Evolutionary conservation across 495 filamentous ascomycete species (phyloP), one percentile per base, ranked within the genome.

Genomic region (Aspergillus egyptiacus): DNA sequence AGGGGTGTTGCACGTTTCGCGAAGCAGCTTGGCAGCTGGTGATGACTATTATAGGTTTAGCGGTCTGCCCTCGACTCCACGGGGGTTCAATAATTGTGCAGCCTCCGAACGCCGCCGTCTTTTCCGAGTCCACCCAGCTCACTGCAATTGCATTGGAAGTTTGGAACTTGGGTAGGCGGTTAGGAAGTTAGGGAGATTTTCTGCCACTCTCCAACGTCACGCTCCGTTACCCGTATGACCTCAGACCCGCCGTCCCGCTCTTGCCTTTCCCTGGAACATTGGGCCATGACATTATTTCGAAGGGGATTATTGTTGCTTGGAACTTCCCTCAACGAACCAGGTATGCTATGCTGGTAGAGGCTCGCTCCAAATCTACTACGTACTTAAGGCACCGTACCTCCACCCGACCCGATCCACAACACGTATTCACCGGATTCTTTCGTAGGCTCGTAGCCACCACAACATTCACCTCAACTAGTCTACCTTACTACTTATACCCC

Each of bases 131-230:
- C n/a, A n/a, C n/a, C n/a, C n/a, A n/a, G n/a, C n/a, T n/a, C n/a
- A 41, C 32, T 23, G 30, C 34, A 32, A 32, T 11, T 32, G 10
- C 30, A 32, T n/a, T n/a, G n/a, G n/a, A n/a, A n/a, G n/a, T n/a
- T n/a, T n/a, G n/a, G n/a, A n/a, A n/a, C n/a, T n/a, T n/a, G n/a
- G n/a, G n/a, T n/a, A n/a, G n/a, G n/a, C n/a, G n/a, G n/a, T n/a
- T n/a, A n/a, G n/a, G n/a, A n/a, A n/a, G n/a, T n/a, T n/a, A n/a
- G n/a, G 17, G 34, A 10, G 6, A 37, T n/a, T 17, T 7, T 18
- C 28, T 33, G 45, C 17, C 31, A 33, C n/a, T 56, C 37, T 46
- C 47, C 37, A 40, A 54, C 56, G 49, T 53, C 56, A 55, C 56
- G 47, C n/a, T n/a, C n/a, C n/a, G n/a, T n/a, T n/a, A n/a, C n/a